These are phyloP conservation scores for Pleurotus ostreatus DNA, from an alignment of 768 basidiomycete species.

Conservation along the genomic window DNA sequence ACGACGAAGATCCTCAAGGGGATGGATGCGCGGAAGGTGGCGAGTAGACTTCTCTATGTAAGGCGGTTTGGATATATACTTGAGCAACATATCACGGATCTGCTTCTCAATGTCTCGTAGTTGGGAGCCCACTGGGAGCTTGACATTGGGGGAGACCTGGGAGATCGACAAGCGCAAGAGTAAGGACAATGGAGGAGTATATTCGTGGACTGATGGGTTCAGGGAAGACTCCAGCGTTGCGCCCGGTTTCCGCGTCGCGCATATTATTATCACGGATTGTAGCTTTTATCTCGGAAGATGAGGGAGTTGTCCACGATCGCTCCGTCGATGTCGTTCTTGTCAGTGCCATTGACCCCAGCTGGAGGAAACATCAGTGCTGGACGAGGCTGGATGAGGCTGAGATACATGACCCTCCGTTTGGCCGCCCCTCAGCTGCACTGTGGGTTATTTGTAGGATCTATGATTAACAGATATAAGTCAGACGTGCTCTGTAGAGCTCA, in stretches of 20 bases:
- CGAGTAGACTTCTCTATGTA: neutral
- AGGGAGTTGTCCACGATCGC: no score
- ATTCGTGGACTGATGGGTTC: slow-evolving; percentile 96
- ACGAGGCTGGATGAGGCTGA: no score
- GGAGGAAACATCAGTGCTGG: no score
- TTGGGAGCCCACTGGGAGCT: slow-evolving; percentile 94
- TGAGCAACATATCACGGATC: slow-evolving; percentile 92
- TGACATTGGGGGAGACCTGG: slow-evolving; percentile 95
- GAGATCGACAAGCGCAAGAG: slow-evolving; percentile 94
- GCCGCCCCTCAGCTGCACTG: no score
- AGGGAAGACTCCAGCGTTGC: slow-evolving; percentile 97
- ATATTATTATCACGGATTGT: slow-evolving; percentile 97
- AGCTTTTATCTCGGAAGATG: slow-evolving; percentile 94
- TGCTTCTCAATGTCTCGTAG: slow-evolving; percentile 97
- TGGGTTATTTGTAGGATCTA: no score
- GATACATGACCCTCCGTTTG: no score
- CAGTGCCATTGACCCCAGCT: no score
- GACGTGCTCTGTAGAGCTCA: no score
- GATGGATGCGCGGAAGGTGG: slow-evolving; percentile 32
- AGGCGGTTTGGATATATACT: slow-evolving; percentile 24
- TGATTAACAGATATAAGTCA: no score
- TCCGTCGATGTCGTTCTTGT: no score
- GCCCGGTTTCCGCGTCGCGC: slow-evolving; percentile 96
- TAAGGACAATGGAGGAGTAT: slow-evolving; percentile 95
- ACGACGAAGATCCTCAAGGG: slow-evolving; percentile 35